A percentile compares a stretch with the other conserved stretches of the same genome.
phyloP scores from a whole-genome alignment of 2,329 filamentous ascomycete genomes.

The Niveomyces coronatus region DNA sequence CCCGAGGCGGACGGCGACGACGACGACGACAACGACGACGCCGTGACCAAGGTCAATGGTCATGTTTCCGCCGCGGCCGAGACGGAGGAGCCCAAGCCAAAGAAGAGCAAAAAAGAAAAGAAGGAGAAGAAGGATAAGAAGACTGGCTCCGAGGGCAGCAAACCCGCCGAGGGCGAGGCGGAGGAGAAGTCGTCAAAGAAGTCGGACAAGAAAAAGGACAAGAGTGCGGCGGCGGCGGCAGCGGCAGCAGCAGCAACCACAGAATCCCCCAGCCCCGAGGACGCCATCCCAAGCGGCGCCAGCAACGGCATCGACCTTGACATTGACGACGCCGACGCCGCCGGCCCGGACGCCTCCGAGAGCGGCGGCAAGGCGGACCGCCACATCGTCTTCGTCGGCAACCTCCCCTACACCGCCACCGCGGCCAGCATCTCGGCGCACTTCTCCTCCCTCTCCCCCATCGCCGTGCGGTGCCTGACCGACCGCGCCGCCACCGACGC shows the following conservation, averaged over 20 bases:
- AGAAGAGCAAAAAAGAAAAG: slow-evolving; percentile 17
- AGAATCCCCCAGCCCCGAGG: slow-evolving; percentile 11
- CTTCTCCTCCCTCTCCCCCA: slow-evolving; percentile 56
- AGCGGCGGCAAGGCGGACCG: slow-evolving; percentile 14
- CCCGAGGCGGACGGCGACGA: slow-evolving; percentile 22
- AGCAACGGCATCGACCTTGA: slow-evolving; percentile 10
- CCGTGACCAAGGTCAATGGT: slow-evolving; percentile 11
- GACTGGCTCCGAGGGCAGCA: slow-evolving; percentile 20
- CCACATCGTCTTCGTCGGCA: slow-evolving; percentile 43
- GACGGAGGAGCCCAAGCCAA: slow-evolving; percentile 14
- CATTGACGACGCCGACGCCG: slow-evolving; percentile 11
- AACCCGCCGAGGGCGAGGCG: slow-evolving; percentile 20
- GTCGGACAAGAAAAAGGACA: slow-evolving; percentile 17
- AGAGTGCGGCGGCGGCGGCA: slow-evolving; percentile 12
- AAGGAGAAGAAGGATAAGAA: slow-evolving; percentile 21
- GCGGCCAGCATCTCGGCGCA: slow-evolving; percentile 58
- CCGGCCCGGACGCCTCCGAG: not conserved
- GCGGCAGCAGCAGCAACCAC: slow-evolving; percentile 9
- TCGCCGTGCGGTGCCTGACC: slow-evolving; percentile 51
- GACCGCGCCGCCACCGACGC: slow-evolving; percentile 49
- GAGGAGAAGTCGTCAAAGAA: slow-evolving; percentile 14
- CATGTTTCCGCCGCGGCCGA: no score
- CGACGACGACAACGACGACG: slow-evolving; percentile 14
- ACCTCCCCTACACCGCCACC: slow-evolving; percentile 79
- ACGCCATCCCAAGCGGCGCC: slow-evolving; percentile 23